Evolutionary conservation across 805 yeast genomes (phyloP), one percentile per base, ranked within the genome.

Genomic region (Soucietia sequanensis): DNA sequence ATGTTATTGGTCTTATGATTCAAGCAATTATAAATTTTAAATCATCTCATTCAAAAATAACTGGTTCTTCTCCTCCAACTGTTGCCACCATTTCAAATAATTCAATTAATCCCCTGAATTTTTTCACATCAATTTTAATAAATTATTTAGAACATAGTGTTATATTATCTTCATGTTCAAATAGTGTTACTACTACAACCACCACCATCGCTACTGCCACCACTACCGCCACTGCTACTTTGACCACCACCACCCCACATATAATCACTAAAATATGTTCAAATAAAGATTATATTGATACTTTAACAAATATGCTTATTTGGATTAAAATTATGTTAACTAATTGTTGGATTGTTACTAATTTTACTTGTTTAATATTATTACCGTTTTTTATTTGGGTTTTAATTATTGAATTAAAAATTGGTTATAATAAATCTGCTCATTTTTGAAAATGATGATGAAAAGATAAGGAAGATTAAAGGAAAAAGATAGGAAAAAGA

Each of bases 371-470:
- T 29, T 47, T 54, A 28, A 41, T 45, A 2, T 5, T 54, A 4
- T 30, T 53, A 8, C 62, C 62, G 4, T 27, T 51, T 8, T 23
- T 49, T 23, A 35, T 48, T 4, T 57, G 61, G 60, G 25, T 46
- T 7, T 12, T 48, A 11, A 16, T 47, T 9, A 24, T 54, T 8
- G 57, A 45, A 34, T 30, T 43, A 20, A 47, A 39, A 27, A 6
- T 48, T 4, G 18, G 33, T 31, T 14, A 19, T 22, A 16, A 20
- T 6, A 11, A 17, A 8, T 16, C 33, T 7, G 12, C 31, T n/a
- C n/a, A n/a, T n/a, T n/a, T n/a, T n/a, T n/a, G n/a, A n/a, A n/a
- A n/a, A n/a, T n/a, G n/a, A n/a, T n/a, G n/a, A n/a, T n/a, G n/a
- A n/a, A n/a, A n/a, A n/a, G n/a, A n/a, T n/a, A n/a, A n/a, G n/a